Evolutionary conservation across 305 asterid species (phyloP).

Genomic region (Coffea humblotiana): DNA sequence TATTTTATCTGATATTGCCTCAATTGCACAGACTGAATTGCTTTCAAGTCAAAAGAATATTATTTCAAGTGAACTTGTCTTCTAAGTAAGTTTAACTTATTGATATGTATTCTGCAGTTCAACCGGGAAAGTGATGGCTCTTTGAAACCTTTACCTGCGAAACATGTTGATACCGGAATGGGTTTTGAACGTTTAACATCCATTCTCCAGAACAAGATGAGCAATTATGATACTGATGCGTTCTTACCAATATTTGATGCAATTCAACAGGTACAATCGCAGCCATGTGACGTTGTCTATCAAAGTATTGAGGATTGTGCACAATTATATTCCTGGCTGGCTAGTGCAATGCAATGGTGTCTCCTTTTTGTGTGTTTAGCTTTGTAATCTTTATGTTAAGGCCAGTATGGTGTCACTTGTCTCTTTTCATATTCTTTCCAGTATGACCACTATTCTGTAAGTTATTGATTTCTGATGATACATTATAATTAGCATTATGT

Average conservation of each 20-base stretch:
- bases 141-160: conserved; percentile 84
- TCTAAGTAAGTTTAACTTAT: conserved; percentile 11
- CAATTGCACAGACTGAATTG: neutral
- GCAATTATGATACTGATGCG: conserved; percentile 94
- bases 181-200: conserved; percentile 96
- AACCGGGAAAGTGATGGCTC: conserved; percentile 88
- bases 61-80: neutral
- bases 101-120: conserved; percentile 53
- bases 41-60: neutral
- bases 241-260: conserved; percentile 84
- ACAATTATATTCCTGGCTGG: neutral
- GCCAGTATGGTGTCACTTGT: neutral
- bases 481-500: neutral
- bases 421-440: neutral
- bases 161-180: conserved; percentile 97
- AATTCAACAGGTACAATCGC: conserved; percentile 62
- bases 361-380: neutral
- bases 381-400: neutral
- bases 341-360: neutral
- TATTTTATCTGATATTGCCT: neutral
- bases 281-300: neutral
- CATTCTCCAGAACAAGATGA: conserved; percentile 91
- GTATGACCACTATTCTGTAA: neutral
- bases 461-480: neutral
- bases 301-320: neutral